Conservation (phyloP, 1,139 yeast genomes). For the Arxiozyma bovina region DNA sequence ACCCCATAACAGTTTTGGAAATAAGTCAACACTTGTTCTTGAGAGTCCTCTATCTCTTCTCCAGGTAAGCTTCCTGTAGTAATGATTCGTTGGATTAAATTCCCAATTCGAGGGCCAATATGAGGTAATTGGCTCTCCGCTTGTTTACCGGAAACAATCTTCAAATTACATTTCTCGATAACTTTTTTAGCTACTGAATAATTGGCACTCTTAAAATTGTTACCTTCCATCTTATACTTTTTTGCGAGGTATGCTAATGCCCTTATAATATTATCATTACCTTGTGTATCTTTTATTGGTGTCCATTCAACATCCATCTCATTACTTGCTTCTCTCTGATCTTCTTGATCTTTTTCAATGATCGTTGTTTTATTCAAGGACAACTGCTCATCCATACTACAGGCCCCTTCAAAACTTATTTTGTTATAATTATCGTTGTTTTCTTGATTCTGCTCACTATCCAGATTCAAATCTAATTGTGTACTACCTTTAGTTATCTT, state of each 20-base stretch:
- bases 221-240: slow-evolving; percentile 36
- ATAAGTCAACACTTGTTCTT: slow-evolving; percentile 29
- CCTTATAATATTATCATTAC: slow-evolving; percentile 34
- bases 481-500: neutral
- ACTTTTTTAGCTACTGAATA: slow-evolving; percentile 42
- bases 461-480: neutral
- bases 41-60: slow-evolving; percentile 29
- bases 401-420: too few species aligned
- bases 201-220: slow-evolving; percentile 38
- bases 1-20: slow-evolving; percentile 46
- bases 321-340: neutral
- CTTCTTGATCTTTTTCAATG: too few species aligned
- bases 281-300: slow-evolving; percentile 9
- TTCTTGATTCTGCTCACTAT: neutral
- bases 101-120: slow-evolving; percentile 40
- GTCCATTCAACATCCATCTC: neutral
- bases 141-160: slow-evolving; percentile 35
- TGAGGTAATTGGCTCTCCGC: slow-evolving; percentile 36
- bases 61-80: slow-evolving; percentile 36
- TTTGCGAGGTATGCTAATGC: slow-evolving; percentile 35
- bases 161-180: slow-evolving; percentile 25
- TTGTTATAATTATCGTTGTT: too few species aligned
- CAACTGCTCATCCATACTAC: neutral
- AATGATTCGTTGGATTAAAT: slow-evolving; percentile 42
- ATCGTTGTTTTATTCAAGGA: neutral